A percentile compares a stretch with the other conserved stretches of the same genome.
Evolutionary conservation across 768 basidiomycete genomes (phyloP).

Genomic region (Pluteus cervinus): DNA sequence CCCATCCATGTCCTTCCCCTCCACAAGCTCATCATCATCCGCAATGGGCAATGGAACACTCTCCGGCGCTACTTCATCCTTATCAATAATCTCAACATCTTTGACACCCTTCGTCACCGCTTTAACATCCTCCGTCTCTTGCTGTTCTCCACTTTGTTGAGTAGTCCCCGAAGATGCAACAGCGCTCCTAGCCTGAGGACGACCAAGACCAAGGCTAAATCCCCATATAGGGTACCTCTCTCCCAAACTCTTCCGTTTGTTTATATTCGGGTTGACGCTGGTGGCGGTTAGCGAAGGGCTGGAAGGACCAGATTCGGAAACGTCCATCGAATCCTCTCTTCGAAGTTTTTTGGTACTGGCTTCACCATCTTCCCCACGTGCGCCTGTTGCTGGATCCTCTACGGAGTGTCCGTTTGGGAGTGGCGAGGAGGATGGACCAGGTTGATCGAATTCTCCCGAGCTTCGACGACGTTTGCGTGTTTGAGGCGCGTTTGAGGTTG

Average conservation of each 20-base stretch:
- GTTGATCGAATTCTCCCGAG: not conserved
- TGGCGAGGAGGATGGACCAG: conserved; percentile 3
- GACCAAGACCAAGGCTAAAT: conserved; percentile 7
- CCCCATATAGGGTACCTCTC: conserved; percentile 11
- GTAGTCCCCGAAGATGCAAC: not conserved
- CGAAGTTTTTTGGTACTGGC: too few relatives aligned
- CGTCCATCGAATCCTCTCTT: conserved; percentile 4
- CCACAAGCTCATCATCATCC: conserved; percentile 23
- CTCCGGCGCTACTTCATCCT: conserved; percentile 15
- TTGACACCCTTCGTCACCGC: conserved; percentile 69
- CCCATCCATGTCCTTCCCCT: conserved; percentile 49
- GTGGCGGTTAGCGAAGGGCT: conserved; percentile 51
- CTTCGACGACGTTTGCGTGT: conserved; percentile 6
- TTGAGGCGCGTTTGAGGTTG: conserved; percentile 19
- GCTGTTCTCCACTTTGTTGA: conserved; percentile 4
- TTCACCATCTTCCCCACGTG: too few relatives aligned
- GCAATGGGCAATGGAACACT: too few relatives aligned
- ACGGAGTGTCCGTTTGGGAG: too few relatives aligned
- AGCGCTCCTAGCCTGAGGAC: conserved; percentile 7
- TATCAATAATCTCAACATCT: conserved; percentile 57
- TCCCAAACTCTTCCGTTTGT: conserved; percentile 49
- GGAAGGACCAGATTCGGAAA: conserved; percentile 10
- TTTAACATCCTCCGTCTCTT: conserved; percentile 51
- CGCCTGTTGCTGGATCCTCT: too few relatives aligned
- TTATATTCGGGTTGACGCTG: conserved; percentile 61